phyloP scores from a whole-genome alignment of 1,139 yeast species.

The Nakaseomyces bracarensis region DNA sequence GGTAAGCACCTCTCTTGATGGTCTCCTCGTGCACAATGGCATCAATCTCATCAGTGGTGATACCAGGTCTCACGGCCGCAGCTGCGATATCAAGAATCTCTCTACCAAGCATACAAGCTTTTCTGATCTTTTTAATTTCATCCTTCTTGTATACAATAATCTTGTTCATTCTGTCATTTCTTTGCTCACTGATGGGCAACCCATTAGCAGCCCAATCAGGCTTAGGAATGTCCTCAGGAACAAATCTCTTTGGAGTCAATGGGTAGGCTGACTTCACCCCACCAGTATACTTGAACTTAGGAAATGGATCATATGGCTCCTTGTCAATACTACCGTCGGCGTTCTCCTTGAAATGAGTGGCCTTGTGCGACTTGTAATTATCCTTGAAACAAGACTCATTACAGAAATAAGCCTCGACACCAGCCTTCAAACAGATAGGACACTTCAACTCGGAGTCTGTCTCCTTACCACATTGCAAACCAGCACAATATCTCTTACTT shows the following conservation, averaged over 20 bases:
- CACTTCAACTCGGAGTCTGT: slow-evolving; percentile 75
- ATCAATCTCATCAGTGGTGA: slow-evolving; percentile 91
- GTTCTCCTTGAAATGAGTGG: slow-evolving; percentile 39
- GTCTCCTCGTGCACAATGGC: slow-evolving; percentile 80
- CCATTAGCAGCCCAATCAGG: slow-evolving; percentile 89
- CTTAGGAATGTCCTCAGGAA: slow-evolving; percentile 61
- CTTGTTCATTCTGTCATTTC: slow-evolving; percentile 58
- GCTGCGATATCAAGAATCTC: slow-evolving; percentile 86
- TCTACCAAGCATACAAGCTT: slow-evolving; percentile 68
- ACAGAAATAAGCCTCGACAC: slow-evolving; percentile 60
- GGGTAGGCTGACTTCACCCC: slow-evolving; percentile 74
- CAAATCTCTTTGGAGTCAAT: slow-evolving; percentile 54
- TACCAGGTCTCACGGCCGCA: slow-evolving; percentile 72
- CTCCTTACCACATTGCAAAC: slow-evolving; percentile 76
- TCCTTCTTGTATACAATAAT: slow-evolving; percentile 55
- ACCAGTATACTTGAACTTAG: slow-evolving; percentile 68
- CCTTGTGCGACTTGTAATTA: slow-evolving; percentile 56
- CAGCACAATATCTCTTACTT: slow-evolving; percentile 41
- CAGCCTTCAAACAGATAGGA: slow-evolving; percentile 81
- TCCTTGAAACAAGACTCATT: slow-evolving; percentile 77
- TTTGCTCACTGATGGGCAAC: slow-evolving; percentile 68
- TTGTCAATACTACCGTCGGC: slow-evolving; percentile 29
- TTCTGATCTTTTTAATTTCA: slow-evolving; percentile 65
- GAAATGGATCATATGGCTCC: slow-evolving; percentile 75
- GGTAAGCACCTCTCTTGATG: slow-evolving; percentile 73